A percentile compares a stretch with the other conserved stretches of the same genome.
Conservation (phyloP, 1,284 basidiomycete species). For the Cutaneotrichosporon curvatum region DNA sequence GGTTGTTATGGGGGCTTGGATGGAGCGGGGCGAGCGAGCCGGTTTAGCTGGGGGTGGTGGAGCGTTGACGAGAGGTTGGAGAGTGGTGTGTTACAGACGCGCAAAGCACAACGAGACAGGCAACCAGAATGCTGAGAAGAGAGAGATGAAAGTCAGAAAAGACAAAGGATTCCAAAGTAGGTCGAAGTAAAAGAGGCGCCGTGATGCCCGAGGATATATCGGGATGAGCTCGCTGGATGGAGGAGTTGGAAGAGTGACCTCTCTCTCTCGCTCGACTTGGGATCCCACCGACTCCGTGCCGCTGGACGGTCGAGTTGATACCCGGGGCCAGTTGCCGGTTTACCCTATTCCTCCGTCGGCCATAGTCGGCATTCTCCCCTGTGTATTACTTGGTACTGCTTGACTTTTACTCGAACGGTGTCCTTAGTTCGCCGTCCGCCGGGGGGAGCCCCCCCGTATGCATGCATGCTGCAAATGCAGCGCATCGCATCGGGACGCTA, state of each 20-base stretch:
- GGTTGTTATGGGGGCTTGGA: background rate
- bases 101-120: background rate
- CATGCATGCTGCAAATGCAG: too few species aligned
- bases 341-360: constrained; percentile 17
- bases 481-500: too few species aligned
- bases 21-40: too few species aligned
- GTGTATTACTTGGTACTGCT: too few species aligned
- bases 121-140: too few species aligned
- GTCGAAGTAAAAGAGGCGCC: background rate
- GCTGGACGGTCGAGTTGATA: too few species aligned
- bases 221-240: background rate
- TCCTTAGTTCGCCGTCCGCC: too few species aligned
- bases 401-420: too few species aligned
- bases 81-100: constrained; percentile 5
- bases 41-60: constrained; percentile 1
- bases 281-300: too few species aligned
- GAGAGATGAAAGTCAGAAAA: background rate
- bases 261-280: background rate
- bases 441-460: too few species aligned
- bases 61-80: background rate
- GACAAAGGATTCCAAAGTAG: background rate
- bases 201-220: background rate
- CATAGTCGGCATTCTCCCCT: constrained; percentile 6
- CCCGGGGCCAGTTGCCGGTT: constrained; percentile 7
- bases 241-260: background rate